Evolutionary conservation across 2,329 filamentous ascomycete species (phyloP).

Genomic region (Gnomoniopsis smithogilvyi): DNA sequence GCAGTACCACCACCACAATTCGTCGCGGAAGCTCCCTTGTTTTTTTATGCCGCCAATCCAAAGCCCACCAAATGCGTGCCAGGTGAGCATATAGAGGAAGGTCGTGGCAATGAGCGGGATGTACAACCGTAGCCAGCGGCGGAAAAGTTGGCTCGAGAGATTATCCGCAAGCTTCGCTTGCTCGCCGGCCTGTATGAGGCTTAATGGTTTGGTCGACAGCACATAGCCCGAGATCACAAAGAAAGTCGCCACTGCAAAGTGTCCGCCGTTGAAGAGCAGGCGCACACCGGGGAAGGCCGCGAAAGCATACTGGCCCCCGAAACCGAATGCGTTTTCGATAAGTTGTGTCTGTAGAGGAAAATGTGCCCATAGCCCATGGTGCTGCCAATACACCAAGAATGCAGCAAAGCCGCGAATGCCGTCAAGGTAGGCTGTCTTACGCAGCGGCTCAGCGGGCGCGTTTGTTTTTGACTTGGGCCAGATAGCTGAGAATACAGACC

Average conservation of each 20-base stretch:
- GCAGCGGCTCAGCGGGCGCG: slow-evolving; percentile 26
- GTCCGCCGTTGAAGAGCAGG: slow-evolving; percentile 58
- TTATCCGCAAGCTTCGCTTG: slow-evolving; percentile 38
- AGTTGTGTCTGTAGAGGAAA: slow-evolving; percentile 31
- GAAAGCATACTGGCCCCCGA: slow-evolving; percentile 45
- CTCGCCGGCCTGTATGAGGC: slow-evolving; percentile 42
- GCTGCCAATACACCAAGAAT: slow-evolving; percentile 62
- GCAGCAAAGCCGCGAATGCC: slow-evolving; percentile 66
- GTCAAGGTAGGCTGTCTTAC: slow-evolving; percentile 60
- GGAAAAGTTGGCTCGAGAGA: slow-evolving; percentile 44
- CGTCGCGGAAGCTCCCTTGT: slow-evolving; percentile 40
- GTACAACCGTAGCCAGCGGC: slow-evolving; percentile 47
- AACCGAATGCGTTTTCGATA: slow-evolving; percentile 53
- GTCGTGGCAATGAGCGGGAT: slow-evolving; percentile 53
- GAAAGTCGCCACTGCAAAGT: slow-evolving; percentile 56
- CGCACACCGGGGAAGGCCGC: slow-evolving; percentile 55
- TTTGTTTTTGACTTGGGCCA: slow-evolving; percentile 14
- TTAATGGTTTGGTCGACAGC: slow-evolving; percentile 47
- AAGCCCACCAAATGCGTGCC: slow-evolving; percentile 50
- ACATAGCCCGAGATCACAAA: slow-evolving; percentile 59
- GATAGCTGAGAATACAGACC: slow-evolving; percentile 12
- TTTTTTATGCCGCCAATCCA: slow-evolving; percentile 36
- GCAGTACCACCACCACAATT: slow-evolving; percentile 46
- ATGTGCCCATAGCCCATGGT: slow-evolving; percentile 59
- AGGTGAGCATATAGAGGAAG: slow-evolving; percentile 48